Base-by-base conservation (phyloP, 768 basidiomycete genomes). In the Boletus speciosus region DNA sequence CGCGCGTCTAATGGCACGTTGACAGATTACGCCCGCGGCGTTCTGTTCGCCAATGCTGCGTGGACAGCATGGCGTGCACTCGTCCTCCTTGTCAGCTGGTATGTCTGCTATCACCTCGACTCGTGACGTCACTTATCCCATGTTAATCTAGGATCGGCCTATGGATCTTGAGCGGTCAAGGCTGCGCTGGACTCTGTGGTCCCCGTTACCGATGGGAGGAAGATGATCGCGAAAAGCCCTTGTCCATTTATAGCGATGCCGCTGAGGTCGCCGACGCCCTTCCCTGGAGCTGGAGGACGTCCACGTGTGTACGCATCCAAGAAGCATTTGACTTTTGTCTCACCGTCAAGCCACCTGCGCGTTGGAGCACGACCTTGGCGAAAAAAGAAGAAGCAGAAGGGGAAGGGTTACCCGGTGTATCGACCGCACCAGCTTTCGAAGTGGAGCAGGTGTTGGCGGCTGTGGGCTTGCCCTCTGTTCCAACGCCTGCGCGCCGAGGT, bases 171-270 rank as follows among this genome's bases (percentile, higher is more conserved):
- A 89, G 87, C 44, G 88, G 84, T 41, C 80, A 89, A 54, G 81
- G 82, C 53, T 88, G 86, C 44, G 90, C 83, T 46, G 90, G 91
- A n/a, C 66, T 93, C 15, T 90, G 89, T 68, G 91, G 91, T 41
- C 91, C 91, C 10, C 82, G 88, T 14, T 82, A 84, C 62, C 78
- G 86, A 58, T 91, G 89, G 91, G 90, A 93, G 65, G 91, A 93
- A 72, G 81, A 86, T 47, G 83, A 84, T 27, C 76, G 74, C 15
- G 85, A 87, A 64, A 86, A 86, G 74, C 74, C 74, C 3, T 66
- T 75, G 39, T 77, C 81, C 5, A 61, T 76, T 23, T 79, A 81
- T 61, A 78, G 73, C 55, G 83, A 83, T 47, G 57, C 67, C 1
- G 63, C 53, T 16, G 66, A 72, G 12, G 80, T 81, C 27, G 62